Evolutionary conservation across 257 asterid species (phyloP).

Genomic region (Craterostigma plantagineum): DNA sequence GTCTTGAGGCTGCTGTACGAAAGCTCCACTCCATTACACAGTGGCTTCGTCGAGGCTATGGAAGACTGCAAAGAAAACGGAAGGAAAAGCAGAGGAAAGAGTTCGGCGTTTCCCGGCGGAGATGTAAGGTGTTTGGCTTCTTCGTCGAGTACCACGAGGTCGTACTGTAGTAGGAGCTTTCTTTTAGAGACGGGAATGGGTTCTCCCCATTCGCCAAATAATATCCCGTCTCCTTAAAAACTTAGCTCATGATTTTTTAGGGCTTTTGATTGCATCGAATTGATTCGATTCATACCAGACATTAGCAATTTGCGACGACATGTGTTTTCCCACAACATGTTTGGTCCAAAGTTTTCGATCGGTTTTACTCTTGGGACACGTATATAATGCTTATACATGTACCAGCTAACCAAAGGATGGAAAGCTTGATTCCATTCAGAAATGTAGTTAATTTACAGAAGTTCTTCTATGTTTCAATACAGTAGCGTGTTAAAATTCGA

Average conservation of each 20-base stretch:
- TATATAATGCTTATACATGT: too few relatives aligned
- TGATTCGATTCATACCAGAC: too few relatives aligned
- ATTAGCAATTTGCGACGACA: too few relatives aligned
- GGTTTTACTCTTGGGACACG: too few relatives aligned
- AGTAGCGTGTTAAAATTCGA: too few relatives aligned
- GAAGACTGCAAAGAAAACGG: constrained; percentile 38
- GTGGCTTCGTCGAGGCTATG: constrained; percentile 54
- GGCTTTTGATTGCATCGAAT: background rate
- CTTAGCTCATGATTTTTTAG: background rate
- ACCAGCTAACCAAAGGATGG: too few relatives aligned
- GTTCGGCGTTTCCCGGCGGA: constrained; percentile 24
- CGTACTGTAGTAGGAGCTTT: constrained; percentile 70
- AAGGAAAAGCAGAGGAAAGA: constrained; percentile 41
- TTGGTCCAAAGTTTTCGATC: too few relatives aligned
- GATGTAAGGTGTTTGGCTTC: constrained; percentile 63
- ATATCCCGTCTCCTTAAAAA: background rate
- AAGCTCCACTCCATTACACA: constrained; percentile 53
- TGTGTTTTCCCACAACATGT: too few relatives aligned
- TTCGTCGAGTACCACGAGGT: constrained; percentile 79
- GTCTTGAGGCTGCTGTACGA: constrained; percentile 72
- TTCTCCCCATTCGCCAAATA: constrained; percentile 60
- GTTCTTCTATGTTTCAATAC: too few relatives aligned
- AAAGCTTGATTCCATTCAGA: too few relatives aligned
- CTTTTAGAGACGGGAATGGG: constrained; percentile 49
- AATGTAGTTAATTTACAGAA: too few relatives aligned